phyloP scores from a whole-genome alignment of 2,329 filamentous ascomycete genomes.

The Penicillium decumbens region DNA sequence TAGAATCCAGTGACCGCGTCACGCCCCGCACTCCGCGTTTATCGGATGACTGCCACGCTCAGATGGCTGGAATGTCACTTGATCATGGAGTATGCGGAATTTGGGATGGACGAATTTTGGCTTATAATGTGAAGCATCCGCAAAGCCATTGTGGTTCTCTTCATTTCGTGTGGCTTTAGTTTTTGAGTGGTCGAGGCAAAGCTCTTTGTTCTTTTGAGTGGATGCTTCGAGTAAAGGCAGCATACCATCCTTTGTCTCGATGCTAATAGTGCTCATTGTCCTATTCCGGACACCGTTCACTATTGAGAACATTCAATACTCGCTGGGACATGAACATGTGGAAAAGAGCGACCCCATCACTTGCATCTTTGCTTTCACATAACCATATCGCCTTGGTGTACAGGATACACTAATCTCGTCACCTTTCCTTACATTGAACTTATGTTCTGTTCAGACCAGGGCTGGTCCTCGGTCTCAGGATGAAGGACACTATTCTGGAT shows the following conservation, averaged over 20 bases:
- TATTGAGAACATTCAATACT: background rate
- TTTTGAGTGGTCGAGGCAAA: background rate
- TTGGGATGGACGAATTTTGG: background rate
- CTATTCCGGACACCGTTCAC: background rate
- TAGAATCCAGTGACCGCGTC: constrained; percentile 17
- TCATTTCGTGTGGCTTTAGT: background rate
- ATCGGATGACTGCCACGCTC: constrained; percentile 16
- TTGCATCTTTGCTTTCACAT: background rate
- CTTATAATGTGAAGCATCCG: background rate
- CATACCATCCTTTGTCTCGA: background rate
- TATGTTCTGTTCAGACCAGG: background rate
- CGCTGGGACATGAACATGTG: background rate
- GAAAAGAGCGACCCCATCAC: background rate
- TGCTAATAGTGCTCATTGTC: background rate
- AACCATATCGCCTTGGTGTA: background rate
- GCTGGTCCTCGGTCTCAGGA: background rate
- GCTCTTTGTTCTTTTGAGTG: background rate
- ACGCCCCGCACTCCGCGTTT: constrained; percentile 12
- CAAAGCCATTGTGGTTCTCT: background rate
- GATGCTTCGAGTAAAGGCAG: background rate
- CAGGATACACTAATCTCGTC: background rate
- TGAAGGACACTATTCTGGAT: background rate
- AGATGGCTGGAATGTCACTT: constrained; percentile 17
- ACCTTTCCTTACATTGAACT: background rate
- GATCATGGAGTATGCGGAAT: background rate